Percentiles rank a stretch among this genome's conserved stretches.
These are phyloP conservation scores for Coemansia sp. DNA, from an alignment of 192 early-diverging fungal genomes.

Conservation along the genomic window DNA sequence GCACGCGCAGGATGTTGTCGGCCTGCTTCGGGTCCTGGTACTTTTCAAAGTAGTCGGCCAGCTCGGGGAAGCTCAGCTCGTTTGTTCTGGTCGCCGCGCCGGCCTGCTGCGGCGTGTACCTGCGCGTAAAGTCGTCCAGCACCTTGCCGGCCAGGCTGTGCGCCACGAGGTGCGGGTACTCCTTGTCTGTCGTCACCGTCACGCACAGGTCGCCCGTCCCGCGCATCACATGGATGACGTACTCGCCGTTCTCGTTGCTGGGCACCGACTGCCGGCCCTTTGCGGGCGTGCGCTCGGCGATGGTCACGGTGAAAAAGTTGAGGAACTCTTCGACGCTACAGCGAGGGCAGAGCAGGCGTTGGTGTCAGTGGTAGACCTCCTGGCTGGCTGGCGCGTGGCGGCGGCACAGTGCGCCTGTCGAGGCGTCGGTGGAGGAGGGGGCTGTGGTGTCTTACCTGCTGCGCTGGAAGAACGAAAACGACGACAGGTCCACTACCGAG, in stretches of 20 bases:
- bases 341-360: background rate
- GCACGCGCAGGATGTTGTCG: conserved; percentile 90
- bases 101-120: conserved; percentile 49
- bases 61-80: conserved; percentile 63
- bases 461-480: conserved; percentile 85
- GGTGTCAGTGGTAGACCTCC: background rate
- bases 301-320: conserved; percentile 76
- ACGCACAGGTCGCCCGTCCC: conserved; percentile 67
- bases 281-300: conserved; percentile 76
- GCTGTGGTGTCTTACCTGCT: conserved; percentile 72
- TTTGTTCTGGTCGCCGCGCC: conserved; percentile 16
- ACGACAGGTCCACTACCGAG: conserved; percentile 66
- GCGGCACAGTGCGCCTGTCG: background rate
- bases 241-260: conserved; percentile 74
- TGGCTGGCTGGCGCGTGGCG: background rate
- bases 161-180: conserved; percentile 87
- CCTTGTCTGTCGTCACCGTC: conserved; percentile 76
- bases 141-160: conserved; percentile 82
- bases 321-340: conserved; percentile 78
- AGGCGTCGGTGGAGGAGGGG: too few species aligned
- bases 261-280: conserved; percentile 80
- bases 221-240: conserved; percentile 78
- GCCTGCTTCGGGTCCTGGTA: conserved; percentile 91
- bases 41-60: conserved; percentile 66
- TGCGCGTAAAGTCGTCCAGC: conserved; percentile 78